These are phyloP conservation scores for Stemphylium lycopersici DNA, from an alignment of 2,329 filamentous ascomycete species.

Conservation along the genomic window DNA sequence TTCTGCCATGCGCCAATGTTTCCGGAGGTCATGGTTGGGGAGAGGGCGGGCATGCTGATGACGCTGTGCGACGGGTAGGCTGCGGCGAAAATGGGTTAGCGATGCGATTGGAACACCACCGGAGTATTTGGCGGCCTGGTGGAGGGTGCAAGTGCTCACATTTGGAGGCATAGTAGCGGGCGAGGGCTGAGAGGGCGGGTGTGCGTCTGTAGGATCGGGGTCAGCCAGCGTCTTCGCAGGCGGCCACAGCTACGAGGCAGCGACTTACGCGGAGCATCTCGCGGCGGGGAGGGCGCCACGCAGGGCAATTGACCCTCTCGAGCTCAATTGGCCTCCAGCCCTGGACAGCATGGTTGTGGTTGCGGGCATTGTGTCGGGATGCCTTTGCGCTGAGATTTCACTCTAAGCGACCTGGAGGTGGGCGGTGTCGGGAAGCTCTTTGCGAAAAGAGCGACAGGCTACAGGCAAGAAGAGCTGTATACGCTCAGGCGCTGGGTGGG, in stretches of 20 bases:
- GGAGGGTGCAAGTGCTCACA: conserved; percentile 54
- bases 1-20: conserved; percentile 99
- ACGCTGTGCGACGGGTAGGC: conserved; percentile 94
- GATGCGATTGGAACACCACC: conserved; percentile 16
- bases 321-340: conserved; percentile 53
- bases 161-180: conserved; percentile 72
- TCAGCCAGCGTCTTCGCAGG: conserved; percentile 29
- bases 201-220: conserved; percentile 45
- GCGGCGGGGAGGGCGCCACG: conserved; percentile 54
- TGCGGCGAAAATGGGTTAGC: conserved; percentile 55
- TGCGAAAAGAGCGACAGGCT: conserved; percentile 26
- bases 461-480: conserved; percentile 25
- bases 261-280: conserved; percentile 33
- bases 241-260: conserved; percentile 19
- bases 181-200: conserved; percentile 64
- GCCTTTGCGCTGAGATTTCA: conserved; percentile 34
- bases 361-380: conserved; percentile 61
- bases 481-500: conserved; percentile 25
- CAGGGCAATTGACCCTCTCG: conserved; percentile 50
- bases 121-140: neutral
- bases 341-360: conserved; percentile 53
- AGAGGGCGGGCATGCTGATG: conserved; percentile 97
- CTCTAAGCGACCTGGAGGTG: conserved; percentile 18
- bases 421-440: conserved; percentile 12
- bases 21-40: conserved; percentile 94